These are phyloP conservation scores for Rhodotorula glutinis DNA, from an alignment of 1,284 basidiomycete genomes.

Conservation along the genomic window DNA sequence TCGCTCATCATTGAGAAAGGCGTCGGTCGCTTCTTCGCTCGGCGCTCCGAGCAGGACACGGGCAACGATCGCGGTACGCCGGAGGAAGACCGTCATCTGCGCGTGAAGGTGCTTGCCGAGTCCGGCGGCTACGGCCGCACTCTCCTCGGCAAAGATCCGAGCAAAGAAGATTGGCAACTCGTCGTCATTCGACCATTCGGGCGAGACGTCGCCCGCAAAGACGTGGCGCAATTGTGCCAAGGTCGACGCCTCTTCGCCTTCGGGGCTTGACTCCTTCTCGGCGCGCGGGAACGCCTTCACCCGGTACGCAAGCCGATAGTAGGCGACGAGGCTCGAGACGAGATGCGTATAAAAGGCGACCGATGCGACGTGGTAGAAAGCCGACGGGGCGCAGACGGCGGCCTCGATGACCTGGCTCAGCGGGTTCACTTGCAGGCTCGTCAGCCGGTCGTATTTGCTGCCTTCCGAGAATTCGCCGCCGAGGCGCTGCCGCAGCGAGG, in stretches of 20 bases:
- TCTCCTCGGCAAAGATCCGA: neutral
- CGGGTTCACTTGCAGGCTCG: constrained; percentile 74
- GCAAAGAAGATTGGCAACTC: constrained; percentile 4
- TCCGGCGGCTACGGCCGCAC: constrained; percentile 5
- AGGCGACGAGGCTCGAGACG: constrained; percentile 74
- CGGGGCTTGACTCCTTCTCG: neutral
- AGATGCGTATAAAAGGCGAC: constrained; percentile 85
- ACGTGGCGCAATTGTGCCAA: neutral
- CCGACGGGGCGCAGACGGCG: constrained; percentile 80
- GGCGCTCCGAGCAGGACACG: constrained; percentile 25
- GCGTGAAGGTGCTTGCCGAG: constrained; percentile 82
- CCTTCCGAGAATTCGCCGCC: constrained; percentile 65
- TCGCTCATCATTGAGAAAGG: constrained; percentile 3
- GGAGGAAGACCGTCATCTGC: constrained; percentile 59
- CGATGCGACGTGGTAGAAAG: constrained; percentile 76
- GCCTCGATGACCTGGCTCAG: constrained; percentile 82
- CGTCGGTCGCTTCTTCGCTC: neutral
- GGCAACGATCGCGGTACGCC: constrained; percentile 27
- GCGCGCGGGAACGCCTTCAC: neutral
- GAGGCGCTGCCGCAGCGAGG: constrained; percentile 60
- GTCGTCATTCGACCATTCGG: constrained; percentile 11
- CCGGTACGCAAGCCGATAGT: constrained; percentile 46
- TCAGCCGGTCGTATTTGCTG: constrained; percentile 9
- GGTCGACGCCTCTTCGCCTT: neutral
- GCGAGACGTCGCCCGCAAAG: constrained; percentile 1